A percentile compares a stretch with the other conserved stretches of the same genome.
These are phyloP conservation scores for Arthroderma sp. DNA, from an alignment of 2,329 filamentous ascomycete genomes.

Conservation along the genomic window DNA sequence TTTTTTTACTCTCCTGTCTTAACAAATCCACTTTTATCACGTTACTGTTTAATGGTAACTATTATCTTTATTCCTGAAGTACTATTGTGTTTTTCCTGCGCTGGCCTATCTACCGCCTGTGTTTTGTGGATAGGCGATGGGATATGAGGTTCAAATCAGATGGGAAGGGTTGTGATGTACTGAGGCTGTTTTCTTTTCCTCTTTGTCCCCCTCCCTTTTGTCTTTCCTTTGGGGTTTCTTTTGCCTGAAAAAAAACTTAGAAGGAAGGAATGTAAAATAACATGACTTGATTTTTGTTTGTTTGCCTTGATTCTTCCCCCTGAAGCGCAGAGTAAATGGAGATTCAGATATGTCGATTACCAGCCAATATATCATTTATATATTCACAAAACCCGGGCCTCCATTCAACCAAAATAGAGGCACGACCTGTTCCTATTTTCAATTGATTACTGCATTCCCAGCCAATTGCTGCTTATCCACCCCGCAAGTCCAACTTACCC, in stretches of 20 bases:
- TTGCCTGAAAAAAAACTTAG: conserved; percentile 4
- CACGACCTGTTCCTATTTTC: neutral
- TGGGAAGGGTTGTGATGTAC: neutral
- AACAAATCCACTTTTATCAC: neutral
- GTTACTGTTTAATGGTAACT: conserved; percentile 1
- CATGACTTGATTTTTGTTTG: neutral
- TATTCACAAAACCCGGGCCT: too few relatives aligned
- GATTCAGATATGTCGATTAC: neutral
- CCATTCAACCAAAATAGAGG: neutral
- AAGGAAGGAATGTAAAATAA: conserved; percentile 5
- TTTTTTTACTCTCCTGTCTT: conserved; percentile 2
- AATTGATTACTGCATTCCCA: too few relatives aligned
- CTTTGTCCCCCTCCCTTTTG: neutral
- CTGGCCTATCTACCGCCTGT: neutral
- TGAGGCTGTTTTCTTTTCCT: neutral
- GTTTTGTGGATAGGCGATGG: conserved; percentile 1
- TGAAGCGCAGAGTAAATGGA: neutral
- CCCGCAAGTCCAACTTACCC: neutral
- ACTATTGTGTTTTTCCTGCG: neutral
- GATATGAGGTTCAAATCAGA: neutral
- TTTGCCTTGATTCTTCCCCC: neutral
- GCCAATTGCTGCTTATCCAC: neutral
- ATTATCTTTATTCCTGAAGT: neutral
- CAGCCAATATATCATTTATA: too few relatives aligned
- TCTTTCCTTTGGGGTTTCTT: neutral